Evolutionary conservation across 345 rosid species (phyloP).

Genomic region (Turritis glabra): DNA sequence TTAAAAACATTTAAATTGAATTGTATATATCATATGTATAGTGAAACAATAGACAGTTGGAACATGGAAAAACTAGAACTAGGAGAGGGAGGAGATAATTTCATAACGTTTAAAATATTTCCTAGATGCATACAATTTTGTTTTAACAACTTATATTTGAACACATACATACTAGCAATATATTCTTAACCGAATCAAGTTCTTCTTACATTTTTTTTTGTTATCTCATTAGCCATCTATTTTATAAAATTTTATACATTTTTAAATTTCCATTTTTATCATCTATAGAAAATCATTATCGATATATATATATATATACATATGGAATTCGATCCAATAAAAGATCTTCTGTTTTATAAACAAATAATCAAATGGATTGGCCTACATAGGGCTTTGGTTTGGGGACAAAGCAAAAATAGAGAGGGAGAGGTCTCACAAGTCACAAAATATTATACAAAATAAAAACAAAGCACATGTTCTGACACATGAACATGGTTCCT

Average conservation of each 20-base stretch:
- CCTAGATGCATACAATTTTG: not conserved
- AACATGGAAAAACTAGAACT: not conserved
- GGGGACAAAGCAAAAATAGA: slow-evolving; percentile 37
- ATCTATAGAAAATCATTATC: not conserved
- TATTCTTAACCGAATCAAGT: not conserved
- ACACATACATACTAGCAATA: not conserved
- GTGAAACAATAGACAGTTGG: slow-evolving; percentile 16
- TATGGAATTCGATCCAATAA: not conserved
- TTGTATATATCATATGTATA: not conserved
- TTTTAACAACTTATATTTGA: not conserved
- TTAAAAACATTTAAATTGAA: slow-evolving; percentile 3
- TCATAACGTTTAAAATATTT: not conserved
- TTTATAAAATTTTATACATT: not conserved
- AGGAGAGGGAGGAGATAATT: not conserved
- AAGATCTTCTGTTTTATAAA: not conserved
- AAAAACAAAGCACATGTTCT: slow-evolving; percentile 44
- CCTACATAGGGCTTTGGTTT: slow-evolving; percentile 40
- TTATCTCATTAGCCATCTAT: not conserved
- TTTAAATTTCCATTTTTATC: not conserved
- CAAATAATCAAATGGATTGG: slow-evolving; percentile 29
- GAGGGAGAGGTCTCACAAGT: slow-evolving; percentile 32
- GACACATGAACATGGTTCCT: slow-evolving; percentile 44
- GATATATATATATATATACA: no score
- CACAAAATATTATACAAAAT: slow-evolving; percentile 31
- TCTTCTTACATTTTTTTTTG: not conserved